A percentile compares a stretch with the other conserved stretches of the same genome.
Conservation (phyloP, 2,329 filamentous ascomycete genomes). For the Beauveria caledonica region DNA sequence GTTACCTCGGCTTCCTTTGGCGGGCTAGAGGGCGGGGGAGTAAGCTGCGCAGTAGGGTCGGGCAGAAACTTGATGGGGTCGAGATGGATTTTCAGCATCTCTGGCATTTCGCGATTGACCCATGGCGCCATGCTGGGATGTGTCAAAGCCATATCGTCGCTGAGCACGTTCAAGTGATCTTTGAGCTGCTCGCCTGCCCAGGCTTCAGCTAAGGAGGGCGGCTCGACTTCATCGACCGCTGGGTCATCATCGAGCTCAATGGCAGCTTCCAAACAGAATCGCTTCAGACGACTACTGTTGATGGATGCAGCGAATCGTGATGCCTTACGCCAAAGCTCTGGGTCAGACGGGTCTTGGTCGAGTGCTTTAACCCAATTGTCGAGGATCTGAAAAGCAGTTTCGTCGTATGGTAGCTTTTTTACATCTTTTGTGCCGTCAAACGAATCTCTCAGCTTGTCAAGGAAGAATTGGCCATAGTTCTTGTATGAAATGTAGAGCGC, state of each 20-base stretch:
- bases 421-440: conserved; percentile 36
- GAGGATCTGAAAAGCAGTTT: conserved; percentile 38
- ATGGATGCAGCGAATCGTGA: conserved; percentile 52
- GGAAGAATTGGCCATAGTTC: conserved; percentile 83
- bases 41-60: conserved; percentile 36
- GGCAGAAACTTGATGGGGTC: conserved; percentile 57
- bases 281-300: conserved; percentile 46
- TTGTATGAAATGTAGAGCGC: conserved; percentile 92
- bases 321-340: conserved; percentile 55
- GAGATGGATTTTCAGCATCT: conserved; percentile 42
- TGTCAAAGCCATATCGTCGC: conserved; percentile 47
- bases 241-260: conserved; percentile 62
- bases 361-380: conserved; percentile 51
- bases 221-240: conserved; percentile 51
- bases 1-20: not conserved
- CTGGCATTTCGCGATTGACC: conserved; percentile 41
- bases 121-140: conserved; percentile 55
- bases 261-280: conserved; percentile 58
- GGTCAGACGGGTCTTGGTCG: conserved; percentile 58
- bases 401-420: conserved; percentile 30
- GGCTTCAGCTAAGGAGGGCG: conserved; percentile 54
- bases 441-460: conserved; percentile 50
- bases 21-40: conserved; percentile 20
- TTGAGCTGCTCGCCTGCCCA: conserved; percentile 56
- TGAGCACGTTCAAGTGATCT: conserved; percentile 42